Conservation (phyloP, 768 basidiomycete genomes). For the Mycena capillaripes region DNA sequence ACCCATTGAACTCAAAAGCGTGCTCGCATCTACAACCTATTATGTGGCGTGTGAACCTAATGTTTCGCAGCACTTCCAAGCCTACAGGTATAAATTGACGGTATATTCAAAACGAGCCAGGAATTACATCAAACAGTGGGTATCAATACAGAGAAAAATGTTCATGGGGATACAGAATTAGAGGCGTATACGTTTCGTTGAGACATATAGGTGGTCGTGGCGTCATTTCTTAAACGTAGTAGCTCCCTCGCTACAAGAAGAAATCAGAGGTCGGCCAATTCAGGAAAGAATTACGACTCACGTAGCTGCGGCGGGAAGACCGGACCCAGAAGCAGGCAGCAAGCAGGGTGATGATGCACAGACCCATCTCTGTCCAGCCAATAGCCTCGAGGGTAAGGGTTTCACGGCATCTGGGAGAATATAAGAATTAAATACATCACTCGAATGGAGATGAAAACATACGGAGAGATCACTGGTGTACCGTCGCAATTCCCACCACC, state of each 20-base stretch:
- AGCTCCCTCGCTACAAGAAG: slow-evolving; percentile 29
- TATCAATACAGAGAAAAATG: slow-evolving; percentile 15
- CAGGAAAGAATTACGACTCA: slow-evolving; percentile 32
- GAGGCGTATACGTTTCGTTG: not conserved
- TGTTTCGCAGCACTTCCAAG: too few relatives aligned
- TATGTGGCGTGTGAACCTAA: too few relatives aligned
- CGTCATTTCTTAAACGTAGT: slow-evolving; percentile 29
- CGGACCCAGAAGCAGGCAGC: slow-evolving; percentile 64
- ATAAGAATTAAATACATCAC: not conserved
- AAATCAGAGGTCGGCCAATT: too few relatives aligned
- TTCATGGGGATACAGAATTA: not conserved
- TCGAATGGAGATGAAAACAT: not conserved
- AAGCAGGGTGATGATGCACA: slow-evolving; percentile 59
- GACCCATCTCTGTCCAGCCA: slow-evolving; percentile 67
- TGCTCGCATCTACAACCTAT: too few relatives aligned
- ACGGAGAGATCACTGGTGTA: slow-evolving; percentile 29
- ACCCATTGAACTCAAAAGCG: too few relatives aligned
- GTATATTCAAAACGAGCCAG: not conserved
- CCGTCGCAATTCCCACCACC: slow-evolving; percentile 56
- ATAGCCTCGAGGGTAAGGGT: slow-evolving; percentile 63
- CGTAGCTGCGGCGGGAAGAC: slow-evolving; percentile 52
- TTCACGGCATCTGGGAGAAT: slow-evolving; percentile 59
- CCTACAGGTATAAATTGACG: too few relatives aligned
- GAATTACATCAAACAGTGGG: not conserved
- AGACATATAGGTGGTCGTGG: not conserved